Evolutionary conservation across 2,329 filamentous ascomycete genomes (phyloP), one percentile per base, ranked within the genome.

Genomic region (Incumbomyces delicatus): DNA sequence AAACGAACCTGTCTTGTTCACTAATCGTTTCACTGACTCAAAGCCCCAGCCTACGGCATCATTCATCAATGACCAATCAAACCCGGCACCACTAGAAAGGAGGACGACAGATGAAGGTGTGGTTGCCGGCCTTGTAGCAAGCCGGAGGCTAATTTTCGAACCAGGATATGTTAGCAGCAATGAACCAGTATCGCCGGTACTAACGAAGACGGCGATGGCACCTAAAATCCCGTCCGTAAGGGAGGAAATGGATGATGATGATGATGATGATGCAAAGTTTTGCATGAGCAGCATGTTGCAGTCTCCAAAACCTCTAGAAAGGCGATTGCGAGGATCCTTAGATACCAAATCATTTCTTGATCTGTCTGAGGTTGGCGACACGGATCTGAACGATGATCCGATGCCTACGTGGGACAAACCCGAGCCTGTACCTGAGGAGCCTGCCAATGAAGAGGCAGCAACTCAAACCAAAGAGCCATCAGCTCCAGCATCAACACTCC

Each of bases 81-180:
- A 50, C 13, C 17, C 46, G 12, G n/a, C 37, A 11, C 14, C 46
- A 18, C 22, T 42, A 29, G 44, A 48, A 16, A 41, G 47, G 18
- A 45, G 14, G 20, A 17, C 33, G 14, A 45, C 42, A 38, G 42
- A 45, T 38, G 52, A 51, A 45, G 53, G 53, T 51, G 44, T 41
- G 44, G 12, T 32, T n/a, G 4, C 34, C 7, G 16, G 4, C 16
- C 2, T 6, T 10, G 41, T 16, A 16, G 5, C 6, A 22, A 13
- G 49, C 48, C 53, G 54, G 49, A 57, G 50, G 56, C 56, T 57
- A 51, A 58, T 51, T 56, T 59, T 53, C 37, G 48, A 60, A 47
- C 50, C 58, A 58, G 59, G 64, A 38, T 18, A 34, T 33, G 16
- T 47, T 62, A 61, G 52, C 58, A 55, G 44, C 49, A 51, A 45